Evolutionary conservation across 768 basidiomycete genomes (phyloP).

Genomic region (Exsudoporus frostii): DNA sequence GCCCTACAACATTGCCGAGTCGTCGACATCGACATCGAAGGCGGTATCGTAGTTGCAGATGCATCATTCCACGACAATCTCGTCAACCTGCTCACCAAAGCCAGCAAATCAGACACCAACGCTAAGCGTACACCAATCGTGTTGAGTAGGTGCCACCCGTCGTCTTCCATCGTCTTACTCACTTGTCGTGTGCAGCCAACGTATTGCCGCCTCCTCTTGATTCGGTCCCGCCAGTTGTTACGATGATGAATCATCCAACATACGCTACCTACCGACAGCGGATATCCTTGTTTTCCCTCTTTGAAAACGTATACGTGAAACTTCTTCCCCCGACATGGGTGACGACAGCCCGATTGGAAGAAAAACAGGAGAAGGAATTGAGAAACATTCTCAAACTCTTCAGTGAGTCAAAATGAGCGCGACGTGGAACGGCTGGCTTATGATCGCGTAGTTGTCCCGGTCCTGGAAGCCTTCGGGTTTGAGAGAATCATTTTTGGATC

Average conservation of each 20-base stretch:
- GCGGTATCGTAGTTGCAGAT: constrained; percentile 45
- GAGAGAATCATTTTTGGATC: constrained; percentile 82
- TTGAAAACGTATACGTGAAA: constrained; percentile 68
- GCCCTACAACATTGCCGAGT: constrained; percentile 60
- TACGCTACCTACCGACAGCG: constrained; percentile 74
- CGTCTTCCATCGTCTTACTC: neutral
- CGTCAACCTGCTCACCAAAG: constrained; percentile 69
- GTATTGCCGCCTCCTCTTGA: constrained; percentile 77
- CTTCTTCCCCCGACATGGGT: constrained; percentile 78
- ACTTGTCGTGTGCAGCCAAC: constrained; percentile 50
- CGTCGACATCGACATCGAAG: constrained; percentile 69
- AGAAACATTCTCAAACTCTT: constrained; percentile 80
- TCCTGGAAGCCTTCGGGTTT: constrained; percentile 82
- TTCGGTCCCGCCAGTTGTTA: constrained; percentile 67
- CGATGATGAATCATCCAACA: constrained; percentile 73
- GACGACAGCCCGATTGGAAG: constrained; percentile 30
- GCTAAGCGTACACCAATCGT: constrained; percentile 54
- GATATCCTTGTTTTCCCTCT: constrained; percentile 68
- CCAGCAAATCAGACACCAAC: constrained; percentile 32
- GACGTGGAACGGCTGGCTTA: neutral
- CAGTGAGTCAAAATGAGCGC: constrained; percentile 46
- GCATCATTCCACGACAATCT: constrained; percentile 59
- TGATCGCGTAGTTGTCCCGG: constrained; percentile 60
- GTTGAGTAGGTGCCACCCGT: constrained; percentile 45
- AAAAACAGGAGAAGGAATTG: constrained; percentile 42